Base-by-base conservation (phyloP, 495 filamentous ascomycete genomes). In the Aspergillus egyptiacus region DNA sequence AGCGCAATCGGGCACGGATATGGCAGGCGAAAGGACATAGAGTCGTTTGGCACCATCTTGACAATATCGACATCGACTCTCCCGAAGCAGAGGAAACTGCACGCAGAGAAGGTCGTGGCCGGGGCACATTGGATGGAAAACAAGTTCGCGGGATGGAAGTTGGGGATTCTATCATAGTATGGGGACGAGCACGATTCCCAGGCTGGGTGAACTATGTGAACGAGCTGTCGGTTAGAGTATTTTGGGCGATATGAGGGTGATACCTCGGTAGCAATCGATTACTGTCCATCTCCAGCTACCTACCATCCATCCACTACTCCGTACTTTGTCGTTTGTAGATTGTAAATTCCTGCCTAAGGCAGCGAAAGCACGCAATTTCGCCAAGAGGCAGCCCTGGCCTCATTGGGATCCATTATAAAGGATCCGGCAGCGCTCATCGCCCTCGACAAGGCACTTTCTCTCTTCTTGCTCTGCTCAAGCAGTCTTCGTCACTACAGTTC, bases 121-220 rank as follows among this genome's bases (percentile, higher is more conserved):
- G 54, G 32, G 73, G 51, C n/a, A 82, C 75, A 15, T 67, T 69
- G n/a, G 67, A 76, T 59, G 77, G 82, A 31, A 66, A 68, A 30
- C 76, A 71, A 50, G 77, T 88, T 14, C 67, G 77, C 11, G 65
- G 70, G 24, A 53, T 87, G 56, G 69, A 73, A 51, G 53, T 84
- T 14, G 85, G 84, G 0, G 84, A 89, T 63, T 70, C 79, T 11
- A 67, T 88, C 30, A 79, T 79, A 2, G 57, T 89, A 15, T 85
- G 83, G 81, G 82, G 66, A 4, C 74, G 77, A 45, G 74, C 82
- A 0, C 69, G 81, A 42, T 89, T 84, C 56, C 68, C 67, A 0
- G 77, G 70, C 0, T 88, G 85, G 85, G 23, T 24, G 1, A 87
- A 87, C 46, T 46, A 70, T 43, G 68, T 87, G 7, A 54, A 80